Conservation (phyloP, 176 grass and related monocot species). For the Bothriochloa decipiens region DNA sequence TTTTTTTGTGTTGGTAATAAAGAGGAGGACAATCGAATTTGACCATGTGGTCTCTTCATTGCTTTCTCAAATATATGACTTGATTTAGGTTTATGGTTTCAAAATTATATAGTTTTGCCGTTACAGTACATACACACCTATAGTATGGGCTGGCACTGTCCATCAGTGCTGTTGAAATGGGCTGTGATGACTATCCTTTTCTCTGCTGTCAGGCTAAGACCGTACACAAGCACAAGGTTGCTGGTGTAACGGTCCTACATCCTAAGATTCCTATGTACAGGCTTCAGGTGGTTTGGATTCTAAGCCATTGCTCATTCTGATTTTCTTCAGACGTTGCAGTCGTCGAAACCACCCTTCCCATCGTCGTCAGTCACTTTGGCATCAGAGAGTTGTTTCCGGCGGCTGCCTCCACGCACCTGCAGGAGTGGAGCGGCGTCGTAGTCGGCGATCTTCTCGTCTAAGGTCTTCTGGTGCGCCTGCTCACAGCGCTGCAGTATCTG, state of each 20-base stretch:
- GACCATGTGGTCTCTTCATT: constrained; percentile 18
- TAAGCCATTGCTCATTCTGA: neutral
- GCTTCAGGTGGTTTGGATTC: neutral
- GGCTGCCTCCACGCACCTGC: constrained; percentile 28
- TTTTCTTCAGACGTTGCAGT: constrained; percentile 39
- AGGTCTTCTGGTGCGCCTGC: constrained; percentile 15
- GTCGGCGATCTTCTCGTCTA: constrained; percentile 33
- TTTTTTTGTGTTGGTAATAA: constrained; percentile 56
- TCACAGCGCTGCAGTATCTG: constrained; percentile 64
- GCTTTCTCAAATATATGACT: neutral
- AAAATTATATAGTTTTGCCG: neutral
- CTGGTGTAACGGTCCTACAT: neutral
- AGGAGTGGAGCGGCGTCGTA: constrained; percentile 59
- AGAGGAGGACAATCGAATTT: constrained; percentile 51
- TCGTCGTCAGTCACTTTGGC: neutral
- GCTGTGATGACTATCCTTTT: neutral
- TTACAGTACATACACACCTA: neutral
- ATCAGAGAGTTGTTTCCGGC: constrained; percentile 31
- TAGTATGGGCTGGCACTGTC: neutral
- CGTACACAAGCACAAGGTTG: neutral
- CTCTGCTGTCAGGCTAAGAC: constrained; percentile 2
- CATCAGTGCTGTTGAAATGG: neutral
- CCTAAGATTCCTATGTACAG: neutral
- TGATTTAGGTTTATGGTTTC: neutral
- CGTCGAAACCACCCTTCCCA: neutral